Evolutionary conservation across 441 rosid species (phyloP).

Genomic region (Raphanus hybrid): DNA sequence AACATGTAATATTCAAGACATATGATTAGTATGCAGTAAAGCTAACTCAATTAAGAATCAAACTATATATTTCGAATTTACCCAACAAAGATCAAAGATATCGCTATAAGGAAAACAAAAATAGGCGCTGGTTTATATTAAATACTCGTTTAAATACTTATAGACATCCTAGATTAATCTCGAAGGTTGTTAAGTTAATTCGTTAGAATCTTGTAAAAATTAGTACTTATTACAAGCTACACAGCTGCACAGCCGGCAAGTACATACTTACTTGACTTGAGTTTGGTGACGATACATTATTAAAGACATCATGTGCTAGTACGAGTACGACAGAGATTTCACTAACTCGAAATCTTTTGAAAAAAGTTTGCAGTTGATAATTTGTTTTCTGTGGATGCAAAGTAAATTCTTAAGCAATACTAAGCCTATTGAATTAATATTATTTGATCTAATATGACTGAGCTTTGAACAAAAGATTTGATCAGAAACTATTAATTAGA

Average conservation of each 20-base stretch:
- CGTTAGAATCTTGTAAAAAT: not conserved
- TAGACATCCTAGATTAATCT: not conserved
- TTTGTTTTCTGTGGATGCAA: not conserved
- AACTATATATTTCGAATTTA: not conserved
- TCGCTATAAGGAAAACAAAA: not conserved
- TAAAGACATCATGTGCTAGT: slow-evolving; percentile 32
- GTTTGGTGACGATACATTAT: slow-evolving; percentile 24
- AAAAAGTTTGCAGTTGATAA: not conserved
- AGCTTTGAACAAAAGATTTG: not conserved
- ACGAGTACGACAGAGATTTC: slow-evolving; percentile 15
- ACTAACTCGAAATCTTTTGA: not conserved
- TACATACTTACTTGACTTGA: slow-evolving; percentile 23
- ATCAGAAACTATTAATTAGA: not conserved
- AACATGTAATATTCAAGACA: not conserved
- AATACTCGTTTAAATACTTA: not conserved
- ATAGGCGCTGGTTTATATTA: not conserved
- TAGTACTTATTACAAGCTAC: slow-evolving; percentile 10
- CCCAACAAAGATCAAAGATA: not conserved
- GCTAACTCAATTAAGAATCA: not conserved
- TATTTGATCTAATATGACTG: not conserved
- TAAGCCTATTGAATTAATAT: not conserved
- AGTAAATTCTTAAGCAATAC: not conserved
- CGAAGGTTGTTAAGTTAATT: not conserved
- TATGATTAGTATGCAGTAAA: slow-evolving; percentile 3
- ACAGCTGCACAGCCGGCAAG: slow-evolving; percentile 9